phyloP scores from a whole-genome alignment of 2,329 filamentous ascomycete species.

The Pestalotiopsis sp. region DNA sequence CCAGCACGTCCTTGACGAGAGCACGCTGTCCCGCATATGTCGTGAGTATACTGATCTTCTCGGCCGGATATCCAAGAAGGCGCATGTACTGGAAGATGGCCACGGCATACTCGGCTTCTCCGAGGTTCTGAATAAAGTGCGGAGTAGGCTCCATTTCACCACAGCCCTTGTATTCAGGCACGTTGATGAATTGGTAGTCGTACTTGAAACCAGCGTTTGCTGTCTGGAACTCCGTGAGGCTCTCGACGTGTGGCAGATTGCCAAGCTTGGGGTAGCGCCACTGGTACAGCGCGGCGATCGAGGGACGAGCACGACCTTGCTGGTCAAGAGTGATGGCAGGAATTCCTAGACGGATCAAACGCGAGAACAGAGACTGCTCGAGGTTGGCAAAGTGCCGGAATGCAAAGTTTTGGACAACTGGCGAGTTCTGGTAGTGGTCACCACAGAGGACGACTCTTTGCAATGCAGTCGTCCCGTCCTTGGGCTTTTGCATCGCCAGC shows the following conservation, averaged over 20 bases:
- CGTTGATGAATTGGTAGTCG: slow-evolving; percentile 96
- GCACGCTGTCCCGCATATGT: slow-evolving; percentile 93
- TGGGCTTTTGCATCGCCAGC: slow-evolving; percentile 83
- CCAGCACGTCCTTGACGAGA: slow-evolving; percentile 83
- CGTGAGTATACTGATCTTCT: slow-evolving; percentile 83
- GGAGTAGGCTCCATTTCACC: slow-evolving; percentile 90
- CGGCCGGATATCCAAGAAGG: slow-evolving; percentile 85
- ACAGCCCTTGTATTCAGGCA: slow-evolving; percentile 86
- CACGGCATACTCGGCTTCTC: slow-evolving; percentile 95
- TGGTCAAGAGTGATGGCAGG: slow-evolving; percentile 88
- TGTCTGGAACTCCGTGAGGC: slow-evolving; percentile 69
- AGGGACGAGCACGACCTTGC: slow-evolving; percentile 87
- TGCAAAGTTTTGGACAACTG: slow-evolving; percentile 90
- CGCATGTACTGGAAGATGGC: slow-evolving; percentile 98
- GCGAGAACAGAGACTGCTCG: slow-evolving; percentile 92
- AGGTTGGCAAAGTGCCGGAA: slow-evolving; percentile 95
- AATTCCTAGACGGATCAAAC: slow-evolving; percentile 89
- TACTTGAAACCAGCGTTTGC: slow-evolving; percentile 92
- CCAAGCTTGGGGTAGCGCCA: slow-evolving; percentile 88
- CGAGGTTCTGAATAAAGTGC: slow-evolving; percentile 95
- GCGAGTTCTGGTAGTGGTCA: slow-evolving; percentile 96
- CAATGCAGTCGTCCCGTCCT: slow-evolving; percentile 72
- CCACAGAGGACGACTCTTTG: slow-evolving; percentile 91
- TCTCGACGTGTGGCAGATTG: slow-evolving; percentile 76
- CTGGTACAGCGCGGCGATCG: slow-evolving; percentile 85